Conservation (phyloP, 192 early-diverging fungal genomes). For the Backusella luteola region DNA sequence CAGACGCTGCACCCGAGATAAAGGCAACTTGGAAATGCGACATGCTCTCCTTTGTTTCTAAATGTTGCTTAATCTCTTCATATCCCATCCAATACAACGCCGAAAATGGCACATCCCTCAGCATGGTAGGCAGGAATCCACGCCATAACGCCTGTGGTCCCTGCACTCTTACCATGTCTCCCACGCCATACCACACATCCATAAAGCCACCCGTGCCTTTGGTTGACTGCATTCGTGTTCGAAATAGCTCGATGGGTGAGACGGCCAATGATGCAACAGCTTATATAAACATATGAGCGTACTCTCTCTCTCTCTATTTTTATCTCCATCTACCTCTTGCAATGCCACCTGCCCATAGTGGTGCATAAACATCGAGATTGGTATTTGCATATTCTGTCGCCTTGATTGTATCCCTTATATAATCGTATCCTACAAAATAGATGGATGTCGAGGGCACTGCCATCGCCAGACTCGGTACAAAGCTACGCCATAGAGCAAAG, state of each 20-base stretch:
- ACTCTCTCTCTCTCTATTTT: too few species aligned
- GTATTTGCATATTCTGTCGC: slow-evolving; percentile 29
- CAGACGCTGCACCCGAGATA: slow-evolving; percentile 80
- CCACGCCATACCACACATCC: slow-evolving; percentile 55
- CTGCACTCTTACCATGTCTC: slow-evolving; percentile 54
- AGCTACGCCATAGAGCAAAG: slow-evolving; percentile 81
- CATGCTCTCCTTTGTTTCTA: slow-evolving; percentile 27
- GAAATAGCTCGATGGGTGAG: slow-evolving; percentile 89
- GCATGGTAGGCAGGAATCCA: slow-evolving; percentile 83
- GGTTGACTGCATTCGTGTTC: slow-evolving; percentile 87
- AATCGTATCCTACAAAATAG: slow-evolving; percentile 96
- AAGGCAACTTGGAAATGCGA: slow-evolving; percentile 72
- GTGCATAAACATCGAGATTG: slow-evolving; percentile 55
- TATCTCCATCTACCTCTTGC: slow-evolving; percentile 59
- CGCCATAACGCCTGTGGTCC: slow-evolving; percentile 77
- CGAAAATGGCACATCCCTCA: slow-evolving; percentile 96
- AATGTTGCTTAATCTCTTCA: slow-evolving; percentile 66
- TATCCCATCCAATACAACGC: slow-evolving; percentile 94
- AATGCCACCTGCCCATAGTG: slow-evolving; percentile 71
- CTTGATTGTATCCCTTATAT: slow-evolving; percentile 60
- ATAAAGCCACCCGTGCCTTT: slow-evolving; percentile 57
- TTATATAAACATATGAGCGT: slow-evolving; percentile 16
- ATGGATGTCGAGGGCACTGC: slow-evolving; percentile 89
- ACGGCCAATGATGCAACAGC: slow-evolving; percentile 73
- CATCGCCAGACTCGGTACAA: slow-evolving; percentile 85